Evolutionary conservation across 2,329 filamentous ascomycete species (phyloP), one percentile per base, ranked within the genome.

Genomic region (Cladosporium sp.): DNA sequence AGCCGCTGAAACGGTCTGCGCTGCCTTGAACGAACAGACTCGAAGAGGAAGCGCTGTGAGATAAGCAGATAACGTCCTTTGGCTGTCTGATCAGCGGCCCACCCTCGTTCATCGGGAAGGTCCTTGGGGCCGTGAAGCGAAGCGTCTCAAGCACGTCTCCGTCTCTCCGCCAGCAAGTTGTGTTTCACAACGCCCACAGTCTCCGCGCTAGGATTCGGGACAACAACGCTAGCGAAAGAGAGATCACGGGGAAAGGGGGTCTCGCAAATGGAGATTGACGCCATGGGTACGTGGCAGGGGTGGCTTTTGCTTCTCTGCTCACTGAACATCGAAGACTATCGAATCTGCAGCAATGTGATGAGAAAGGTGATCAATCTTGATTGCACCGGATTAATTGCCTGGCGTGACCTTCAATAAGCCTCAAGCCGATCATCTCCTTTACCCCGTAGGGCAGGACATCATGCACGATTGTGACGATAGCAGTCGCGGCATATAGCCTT

Each of bases 231-330:
- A 51, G 22, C 15, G 35, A 34, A n/a, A 39, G 48, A 17, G 24
- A 34, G 37, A 53, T 53, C 50, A 53, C 37, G 50, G 37, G 50
- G 50, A 34, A 35, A 42, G 24, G 50, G n/a, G 50, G 50, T 40
- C 25, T 53, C 24, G 50, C n/a, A 45, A 34, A 53, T 53, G 37
- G 36, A 25, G 25, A 40, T 52, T 52, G 35, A 40, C 49, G 20
- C 49, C 22, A 34, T 40, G 37, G 35, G 48, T 36, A 28, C 48
- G 47, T 24, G 48, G 45, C 45, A 40, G 17, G 49, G 42, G 13
- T 6, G 39, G 19, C 19, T 42, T 20, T 24, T 8, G 12, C 12
- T 32, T 32, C 28, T 32, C 28, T 32, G 4, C 25, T 28, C 25
- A 28, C 25, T 28, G 25, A 4, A 28, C 9, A 4, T 28, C 25